phyloP scores from a whole-genome alignment of 345 rosid species.

The Syzygium oleosum region DNA sequence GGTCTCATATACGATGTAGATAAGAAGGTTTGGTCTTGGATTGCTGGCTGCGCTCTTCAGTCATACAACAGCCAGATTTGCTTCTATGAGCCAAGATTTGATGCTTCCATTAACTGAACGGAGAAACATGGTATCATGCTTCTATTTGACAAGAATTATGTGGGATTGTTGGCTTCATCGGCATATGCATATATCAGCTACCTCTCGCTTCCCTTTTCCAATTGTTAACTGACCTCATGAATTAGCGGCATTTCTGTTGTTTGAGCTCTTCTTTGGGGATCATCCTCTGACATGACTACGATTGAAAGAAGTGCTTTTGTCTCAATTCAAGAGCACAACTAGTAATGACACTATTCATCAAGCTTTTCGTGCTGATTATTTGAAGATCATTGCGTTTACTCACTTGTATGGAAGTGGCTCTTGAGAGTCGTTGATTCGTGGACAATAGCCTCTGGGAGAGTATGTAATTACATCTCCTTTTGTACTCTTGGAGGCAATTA shows the following conservation, averaged over 20 bases:
- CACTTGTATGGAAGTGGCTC: not conserved
- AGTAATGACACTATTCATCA: not conserved
- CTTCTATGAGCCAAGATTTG: conserved; percentile 97
- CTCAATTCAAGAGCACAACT: not conserved
- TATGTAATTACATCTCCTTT: not conserved
- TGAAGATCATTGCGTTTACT: not conserved
- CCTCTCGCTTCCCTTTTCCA: not conserved
- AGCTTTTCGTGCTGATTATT: not conserved
- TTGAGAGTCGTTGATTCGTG: not conserved
- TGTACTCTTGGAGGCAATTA: not conserved
- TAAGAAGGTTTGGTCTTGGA: conserved; percentile 95
- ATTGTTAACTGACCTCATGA: not conserved
- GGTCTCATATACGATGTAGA: conserved; percentile 87
- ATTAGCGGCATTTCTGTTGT: not conserved
- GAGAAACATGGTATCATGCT: not conserved
- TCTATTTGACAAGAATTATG: not conserved
- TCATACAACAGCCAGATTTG: conserved; percentile 93
- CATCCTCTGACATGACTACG: not conserved
- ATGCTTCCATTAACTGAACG: conserved; percentile 34
- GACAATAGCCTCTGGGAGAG: not conserved
- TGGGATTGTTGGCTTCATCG: not conserved
- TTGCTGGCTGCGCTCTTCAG: conserved; percentile 91
- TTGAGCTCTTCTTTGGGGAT: not conserved
- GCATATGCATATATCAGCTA: not conserved
- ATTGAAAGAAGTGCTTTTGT: not conserved